Evolutionary conservation across 31 red algal genomes (phyloP).

Genomic region (Asparagopsis taxiformis): DNA sequence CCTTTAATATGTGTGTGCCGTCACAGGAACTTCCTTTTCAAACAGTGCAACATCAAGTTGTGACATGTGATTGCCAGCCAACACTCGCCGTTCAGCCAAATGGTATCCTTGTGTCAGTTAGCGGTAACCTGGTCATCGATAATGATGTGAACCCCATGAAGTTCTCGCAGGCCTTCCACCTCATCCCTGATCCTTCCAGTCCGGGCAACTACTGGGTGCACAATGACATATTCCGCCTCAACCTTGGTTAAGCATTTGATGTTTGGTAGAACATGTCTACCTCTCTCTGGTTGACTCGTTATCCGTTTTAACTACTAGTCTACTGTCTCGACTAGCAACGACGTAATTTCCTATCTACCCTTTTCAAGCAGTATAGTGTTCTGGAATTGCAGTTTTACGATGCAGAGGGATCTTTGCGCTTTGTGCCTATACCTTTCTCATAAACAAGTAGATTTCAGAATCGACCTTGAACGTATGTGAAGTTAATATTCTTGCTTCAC

Average conservation of each 20-base stretch:
- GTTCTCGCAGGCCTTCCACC: slow-evolving; percentile 88
- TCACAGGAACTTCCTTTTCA: slow-evolving; percentile 76
- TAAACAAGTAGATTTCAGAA: slow-evolving; percentile 64
- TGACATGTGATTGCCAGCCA: slow-evolving; percentile 79
- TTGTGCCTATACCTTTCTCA: slow-evolving; percentile 47
- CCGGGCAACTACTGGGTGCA: slow-evolving; percentile 71
- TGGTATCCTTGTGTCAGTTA: slow-evolving; percentile 89
- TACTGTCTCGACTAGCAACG: too few relatives aligned
- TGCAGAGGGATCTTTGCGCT: too few relatives aligned
- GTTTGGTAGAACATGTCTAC: too few relatives aligned
- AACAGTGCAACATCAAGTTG: slow-evolving; percentile 83
- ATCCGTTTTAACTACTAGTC: too few relatives aligned
- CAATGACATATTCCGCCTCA: slow-evolving; percentile 93
- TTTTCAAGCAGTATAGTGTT: too few relatives aligned
- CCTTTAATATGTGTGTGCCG: too few relatives aligned
- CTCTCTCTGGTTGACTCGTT: too few relatives aligned
- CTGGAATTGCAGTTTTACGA: too few relatives aligned
- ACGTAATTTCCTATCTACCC: too few relatives aligned
- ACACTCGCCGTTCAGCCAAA: slow-evolving; percentile 46
- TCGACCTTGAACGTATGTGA: slow-evolving; percentile 73
- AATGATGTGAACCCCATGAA: slow-evolving; percentile 81
- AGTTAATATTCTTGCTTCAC: slow-evolving; percentile 54
- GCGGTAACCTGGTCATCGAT: slow-evolving; percentile 84
- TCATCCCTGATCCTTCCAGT: slow-evolving; percentile 63
- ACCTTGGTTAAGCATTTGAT: slow-evolving; percentile 23